Evolutionary conservation across 352 stramenopile species (phyloP), one percentile per base, ranked within the genome.

Genomic region (Phytophthora vignae): DNA sequence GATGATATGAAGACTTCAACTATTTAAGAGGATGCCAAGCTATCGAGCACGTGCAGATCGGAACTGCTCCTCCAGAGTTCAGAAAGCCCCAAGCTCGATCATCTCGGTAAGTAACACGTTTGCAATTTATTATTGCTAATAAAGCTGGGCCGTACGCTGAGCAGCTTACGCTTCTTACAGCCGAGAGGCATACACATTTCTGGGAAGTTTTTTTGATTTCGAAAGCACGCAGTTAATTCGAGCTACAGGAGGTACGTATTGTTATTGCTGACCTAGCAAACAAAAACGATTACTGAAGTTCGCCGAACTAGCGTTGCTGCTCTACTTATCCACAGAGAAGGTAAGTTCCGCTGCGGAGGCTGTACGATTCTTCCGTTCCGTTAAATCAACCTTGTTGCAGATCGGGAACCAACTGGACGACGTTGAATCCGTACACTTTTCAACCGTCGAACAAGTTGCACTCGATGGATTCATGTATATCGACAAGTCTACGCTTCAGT

Each of bases 381-480:
- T 2, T 33, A 33, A 33, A 40, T 31, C 40, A 65, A 68, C 67
- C n/a, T 53, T 38, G 40, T 19, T 46, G 42, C 46, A 97, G 90
- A 92, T 95, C 58, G 87, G 88, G 22, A 94, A 95, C 56, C 89
- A 96, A 56, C 70, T 97, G 19, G 89, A 97, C 22, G 74, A 83
- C 21, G 70, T 73, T 2, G 70, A 84, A 27, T 73, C 74, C 6
- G 68, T 91, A 9, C 91, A 80, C 46, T 75, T 97, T 14, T 81
- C 81, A 44, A 73, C 67, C 4, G 84, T 95, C 29, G 80, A 94
- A 56, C 81, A 84, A 73, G 79, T 94, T 29, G 69, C 83, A 5
- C 75, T 97, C 3, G 81, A 93, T 25, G 89, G 85, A 1, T 86
- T 95, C 50, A 95, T 96, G 88, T 86, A 85, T 61, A 88, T 96